These are phyloP conservation scores for Colletotrichum sp. DNA, from an alignment of 2,329 filamentous ascomycete genomes.

Conservation along the genomic window DNA sequence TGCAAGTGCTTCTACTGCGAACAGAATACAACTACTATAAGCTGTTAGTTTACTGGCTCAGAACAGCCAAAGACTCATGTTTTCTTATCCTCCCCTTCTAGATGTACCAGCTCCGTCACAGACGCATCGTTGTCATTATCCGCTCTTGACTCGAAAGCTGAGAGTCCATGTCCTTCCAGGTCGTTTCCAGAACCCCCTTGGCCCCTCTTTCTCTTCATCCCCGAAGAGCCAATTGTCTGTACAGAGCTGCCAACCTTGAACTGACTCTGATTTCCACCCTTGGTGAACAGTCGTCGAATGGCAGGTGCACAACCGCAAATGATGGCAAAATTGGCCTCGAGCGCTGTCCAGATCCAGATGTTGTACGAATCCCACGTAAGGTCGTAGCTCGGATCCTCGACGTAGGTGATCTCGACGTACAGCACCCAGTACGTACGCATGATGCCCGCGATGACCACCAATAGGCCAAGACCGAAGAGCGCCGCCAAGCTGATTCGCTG, in stretches of 20 bases:
- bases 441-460: conserved; percentile 40
- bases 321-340: conserved; percentile 46
- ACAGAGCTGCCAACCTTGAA: neutral
- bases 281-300: neutral
- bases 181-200: neutral
- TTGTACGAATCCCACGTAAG: conserved; percentile 45
- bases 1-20: neutral
- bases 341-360: conserved; percentile 47
- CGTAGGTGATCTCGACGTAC: conserved; percentile 28
- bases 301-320: conserved; percentile 38
- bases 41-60: rapidly evolving
- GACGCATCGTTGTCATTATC: neutral
- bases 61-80: neutral
- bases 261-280: neutral
- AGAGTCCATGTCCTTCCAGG: neutral
- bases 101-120: neutral
- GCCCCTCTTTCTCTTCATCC: neutral
- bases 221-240: neutral
- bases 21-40: neutral
- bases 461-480: conserved; percentile 40
- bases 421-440: conserved; percentile 42
- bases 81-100: neutral
- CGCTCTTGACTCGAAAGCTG: neutral
- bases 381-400: conserved; percentile 38
- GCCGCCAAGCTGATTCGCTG: conserved; percentile 40